A percentile compares a stretch with the other conserved stretches of the same genome.
Conservation (phyloP, 75 land plant species). For the Sequoia sempervirens region DNA sequence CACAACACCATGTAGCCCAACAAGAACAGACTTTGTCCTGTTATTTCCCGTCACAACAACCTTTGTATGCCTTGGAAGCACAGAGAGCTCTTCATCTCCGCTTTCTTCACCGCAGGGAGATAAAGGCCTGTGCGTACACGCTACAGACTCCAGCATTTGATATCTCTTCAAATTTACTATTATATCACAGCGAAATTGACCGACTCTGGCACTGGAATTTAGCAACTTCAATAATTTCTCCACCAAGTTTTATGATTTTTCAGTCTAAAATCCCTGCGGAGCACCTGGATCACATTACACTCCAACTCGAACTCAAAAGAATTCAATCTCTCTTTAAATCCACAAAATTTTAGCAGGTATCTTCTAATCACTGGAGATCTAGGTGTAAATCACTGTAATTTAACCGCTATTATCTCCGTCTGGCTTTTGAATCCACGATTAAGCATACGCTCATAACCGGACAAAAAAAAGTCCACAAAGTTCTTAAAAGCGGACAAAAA, state of each 20-base stretch:
- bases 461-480: neutral
- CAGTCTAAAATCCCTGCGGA: neutral
- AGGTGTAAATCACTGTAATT: neutral
- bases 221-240: neutral
- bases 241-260: neutral
- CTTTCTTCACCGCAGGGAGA: constrained; percentile 52
- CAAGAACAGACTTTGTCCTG: constrained; percentile 70
- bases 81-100: constrained; percentile 69
- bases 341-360: neutral
- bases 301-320: neutral
- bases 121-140: constrained; percentile 8
- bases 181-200: neutral
- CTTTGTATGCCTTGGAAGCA: constrained; percentile 68
- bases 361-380: neutral
- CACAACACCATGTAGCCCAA: constrained; percentile 70
- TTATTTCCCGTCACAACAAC: constrained; percentile 74
- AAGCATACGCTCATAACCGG: neutral
- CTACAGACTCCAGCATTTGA: constrained; percentile 4
- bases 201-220: neutral
- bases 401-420: neutral
- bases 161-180: neutral
- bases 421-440: neutral
- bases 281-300: neutral
- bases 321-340: neutral
- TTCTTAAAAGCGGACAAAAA: neutral